Evolutionary conservation across 176 grass and related monocot species (phyloP), one percentile per base, ranked within the genome.

Genomic region (Cenchrus americanus): DNA sequence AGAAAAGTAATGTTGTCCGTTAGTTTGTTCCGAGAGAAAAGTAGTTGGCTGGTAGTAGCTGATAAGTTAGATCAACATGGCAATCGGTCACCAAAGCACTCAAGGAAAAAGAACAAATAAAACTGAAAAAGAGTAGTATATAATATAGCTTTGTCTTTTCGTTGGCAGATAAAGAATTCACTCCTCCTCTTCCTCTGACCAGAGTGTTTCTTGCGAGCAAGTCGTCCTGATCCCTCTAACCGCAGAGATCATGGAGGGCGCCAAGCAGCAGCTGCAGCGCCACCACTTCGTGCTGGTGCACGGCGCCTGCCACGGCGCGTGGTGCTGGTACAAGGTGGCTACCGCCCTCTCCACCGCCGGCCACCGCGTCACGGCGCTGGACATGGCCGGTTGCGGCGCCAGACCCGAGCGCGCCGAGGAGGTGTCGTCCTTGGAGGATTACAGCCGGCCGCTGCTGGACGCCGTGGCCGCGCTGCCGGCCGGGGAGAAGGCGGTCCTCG

Each of bases 271-370:
- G 9, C 87, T 23, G 15, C 63, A n/a, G 80, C 57, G 10, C 6
- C 88, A 69, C 32, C 85, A 65, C 64, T 88, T 91, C 82, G 19
- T 93, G 40, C 78, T 88, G 2, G 92, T 94, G 23, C 92, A 94
- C 60, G 92, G 92, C 18, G 0, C 55, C 14, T 62, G 88, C 86
- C 84, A 92, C 51, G 90, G 90, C 5, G 87, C 87, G 22, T 92
- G 90, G 90, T 75, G 86, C 86, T 92, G 86, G 90, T 89, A 86
- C 79, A 89, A 79, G 53, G 32, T 92, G 60, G 75, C 48, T 49
- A 80, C 74, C 2, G 14, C 64, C 4, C 82, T 94, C 12, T 18
- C 9, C 0, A 50, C 81, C 1, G 62, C 74, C 0, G 78, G 86
- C 4, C 85, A 94, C 78, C 85, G 55, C 17, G 86, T 91, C 48